Evolutionary conservation across 2,329 filamentous ascomycete species (phyloP), one percentile per base, ranked within the genome.

Genomic region (Emergomyces africanus): DNA sequence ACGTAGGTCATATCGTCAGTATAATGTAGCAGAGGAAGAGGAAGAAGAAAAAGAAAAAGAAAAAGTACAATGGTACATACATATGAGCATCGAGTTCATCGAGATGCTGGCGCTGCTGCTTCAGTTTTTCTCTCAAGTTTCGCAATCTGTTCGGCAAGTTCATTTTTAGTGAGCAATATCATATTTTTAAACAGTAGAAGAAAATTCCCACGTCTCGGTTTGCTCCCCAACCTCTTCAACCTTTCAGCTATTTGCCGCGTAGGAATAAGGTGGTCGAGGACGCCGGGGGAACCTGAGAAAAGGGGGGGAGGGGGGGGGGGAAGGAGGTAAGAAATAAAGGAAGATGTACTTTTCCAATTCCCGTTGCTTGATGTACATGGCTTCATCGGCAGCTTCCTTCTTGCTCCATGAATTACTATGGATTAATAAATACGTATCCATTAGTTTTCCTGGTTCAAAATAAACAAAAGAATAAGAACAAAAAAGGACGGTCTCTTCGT

Each of bases 341-440:
- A 14, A 10, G 35, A 68, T 71, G 57, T 70, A 78, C 89, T 96
- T 96, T 79, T 91, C 85, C 78, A 85, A 84, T 83, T 97, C 94
- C 72, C 90, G 88, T 78, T 88, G 79, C 69, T 84, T 84, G 77
- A 99, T 90, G 77, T 88, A 89, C 67, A 83, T 83, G 74, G 90
- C 86, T 79, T 97, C 94, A 72, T 79, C 81, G 66, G 92, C 92
- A 72, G 86, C 83, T 78, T 99, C 94, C 68, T 94, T 90, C 78
- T 87, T 87, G 78, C 86, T 89, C 83, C 96, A 99, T 60, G 89
- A 84, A 72, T 99, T 92, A 67, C 92, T 95, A 48, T 30, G 14
- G n/a, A 25, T 28, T 10, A 35, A 51, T n/a, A 35, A 18, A n/a
- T 20, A 8, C 5, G 30, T 33, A 51, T 33, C 30, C 49, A 35